Conservation (phyloP, 306 rosid species). For the Cucurbita pepo region DNA sequence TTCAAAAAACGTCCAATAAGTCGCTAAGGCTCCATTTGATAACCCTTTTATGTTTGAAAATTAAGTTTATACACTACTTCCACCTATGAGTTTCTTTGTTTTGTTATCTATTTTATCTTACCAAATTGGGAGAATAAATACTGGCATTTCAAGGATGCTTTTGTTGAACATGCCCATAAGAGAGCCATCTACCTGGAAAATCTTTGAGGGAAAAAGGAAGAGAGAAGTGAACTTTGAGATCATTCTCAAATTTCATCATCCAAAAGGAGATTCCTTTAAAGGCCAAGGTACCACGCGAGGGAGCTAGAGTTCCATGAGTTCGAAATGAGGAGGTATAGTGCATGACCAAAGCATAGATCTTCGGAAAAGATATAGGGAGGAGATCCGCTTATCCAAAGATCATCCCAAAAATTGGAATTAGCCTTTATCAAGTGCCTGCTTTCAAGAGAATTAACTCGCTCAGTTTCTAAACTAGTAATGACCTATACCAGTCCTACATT, state of each 20-base stretch:
- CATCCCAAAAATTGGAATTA: neutral
- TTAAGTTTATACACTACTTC: too few species aligned
- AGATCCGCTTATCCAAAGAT: neutral
- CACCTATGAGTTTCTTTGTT: too few species aligned
- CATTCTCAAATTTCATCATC: neutral
- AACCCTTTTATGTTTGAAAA: too few species aligned
- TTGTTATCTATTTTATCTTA: too few species aligned
- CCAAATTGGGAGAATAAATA: neutral
- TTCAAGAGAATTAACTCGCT: neutral
- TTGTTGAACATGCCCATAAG: neutral
- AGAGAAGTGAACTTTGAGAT: neutral
- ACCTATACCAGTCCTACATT: neutral
- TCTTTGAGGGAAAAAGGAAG: neutral
- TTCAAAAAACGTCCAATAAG: neutral
- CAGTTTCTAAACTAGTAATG: neutral
- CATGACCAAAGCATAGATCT: neutral
- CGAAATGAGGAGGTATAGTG: neutral
- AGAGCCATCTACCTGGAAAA: neutral
- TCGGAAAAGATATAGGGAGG: neutral
- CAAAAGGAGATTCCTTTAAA: neutral
- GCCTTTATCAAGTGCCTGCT: neutral
- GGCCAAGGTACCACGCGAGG: neutral
- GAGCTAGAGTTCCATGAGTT: neutral
- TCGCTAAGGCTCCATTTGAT: too few species aligned
- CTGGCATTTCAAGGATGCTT: neutral